phyloP scores from a whole-genome alignment of 83 land plant species.

The Isoetes engelmannii region DNA sequence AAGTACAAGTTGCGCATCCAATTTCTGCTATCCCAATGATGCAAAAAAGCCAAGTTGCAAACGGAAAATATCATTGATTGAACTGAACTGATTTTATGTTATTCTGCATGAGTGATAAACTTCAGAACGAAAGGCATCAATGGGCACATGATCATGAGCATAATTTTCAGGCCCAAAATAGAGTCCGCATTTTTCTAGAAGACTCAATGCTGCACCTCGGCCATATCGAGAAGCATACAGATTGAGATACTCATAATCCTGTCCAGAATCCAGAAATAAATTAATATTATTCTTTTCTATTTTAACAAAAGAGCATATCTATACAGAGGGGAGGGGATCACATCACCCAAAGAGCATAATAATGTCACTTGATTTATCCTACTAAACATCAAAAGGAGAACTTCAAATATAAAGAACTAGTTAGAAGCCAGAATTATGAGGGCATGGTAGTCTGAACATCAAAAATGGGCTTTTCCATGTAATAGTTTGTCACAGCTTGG shows the following conservation, averaged over 20 bases:
- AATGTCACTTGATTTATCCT: neutral
- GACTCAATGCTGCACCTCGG: slow-evolving; percentile 59
- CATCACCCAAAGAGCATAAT: neutral
- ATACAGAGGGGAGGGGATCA: neutral
- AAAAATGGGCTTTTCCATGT: no score
- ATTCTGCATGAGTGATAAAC: slow-evolving; percentile 53
- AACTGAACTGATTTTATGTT: no score
- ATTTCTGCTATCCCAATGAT: no score
- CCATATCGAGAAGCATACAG: slow-evolving; percentile 77
- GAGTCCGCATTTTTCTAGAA: slow-evolving; percentile 78
- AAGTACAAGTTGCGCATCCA: no score
- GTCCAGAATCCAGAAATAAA: slow-evolving; percentile 1
- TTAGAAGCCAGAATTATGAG: no score
- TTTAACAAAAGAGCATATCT: neutral
- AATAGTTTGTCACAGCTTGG: no score
- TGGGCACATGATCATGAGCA: slow-evolving; percentile 74
- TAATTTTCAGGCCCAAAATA: slow-evolving; percentile 86
- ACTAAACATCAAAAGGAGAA: no score
- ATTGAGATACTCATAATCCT: slow-evolving; percentile 86
- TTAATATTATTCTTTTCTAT: no score
- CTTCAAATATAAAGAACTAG: no score
- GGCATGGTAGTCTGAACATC: no score
- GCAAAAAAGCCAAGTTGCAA: no score
- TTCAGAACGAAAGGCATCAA: slow-evolving; percentile 80
- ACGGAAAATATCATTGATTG: no score